A percentile compares a stretch with the other conserved stretches of the same genome.
These are phyloP conservation scores for Alisma plantagoaquatica DNA, from an alignment of 106 monocot genomes.

Conservation along the genomic window DNA sequence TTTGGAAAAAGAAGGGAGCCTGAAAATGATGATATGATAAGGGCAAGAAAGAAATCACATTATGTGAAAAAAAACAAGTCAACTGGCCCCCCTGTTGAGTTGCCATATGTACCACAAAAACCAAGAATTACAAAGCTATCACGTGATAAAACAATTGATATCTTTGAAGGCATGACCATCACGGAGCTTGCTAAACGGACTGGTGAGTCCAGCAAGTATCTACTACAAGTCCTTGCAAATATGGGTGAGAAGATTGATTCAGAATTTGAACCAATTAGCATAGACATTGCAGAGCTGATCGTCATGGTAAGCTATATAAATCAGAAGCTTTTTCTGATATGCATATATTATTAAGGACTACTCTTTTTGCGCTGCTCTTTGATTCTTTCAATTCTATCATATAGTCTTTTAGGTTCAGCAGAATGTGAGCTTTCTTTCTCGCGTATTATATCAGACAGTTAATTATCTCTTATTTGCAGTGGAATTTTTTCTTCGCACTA, in stretches of 20 bases:
- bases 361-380: too few species aligned
- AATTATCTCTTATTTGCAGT: too few species aligned
- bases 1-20: slow-evolving; percentile 29
- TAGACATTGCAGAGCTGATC: slow-evolving; percentile 83
- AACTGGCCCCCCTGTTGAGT: slow-evolving; percentile 60
- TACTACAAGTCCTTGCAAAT: slow-evolving; percentile 60
- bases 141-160: slow-evolving; percentile 66
- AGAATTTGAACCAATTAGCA: slow-evolving; percentile 78
- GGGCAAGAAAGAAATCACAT: slow-evolving; percentile 40
- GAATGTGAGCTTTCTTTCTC: too few species aligned
- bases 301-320: slow-evolving; percentile 54
- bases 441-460: not conserved
- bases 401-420: too few species aligned
- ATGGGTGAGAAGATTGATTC: slow-evolving; percentile 79
- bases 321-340: not conserved
- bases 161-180: slow-evolving; percentile 97
- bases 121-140: slow-evolving; percentile 33
- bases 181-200: slow-evolving; percentile 85
- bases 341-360: not conserved
- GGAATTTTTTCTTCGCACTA: too few species aligned
- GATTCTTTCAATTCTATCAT: too few species aligned
- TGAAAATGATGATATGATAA: slow-evolving; percentile 41
- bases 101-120: slow-evolving; percentile 68
- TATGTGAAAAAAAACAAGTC: slow-evolving; percentile 47
- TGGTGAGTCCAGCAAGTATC: slow-evolving; percentile 31